Percentiles rank a stretch among this genome's conserved stretches.
Evolutionary conservation across 352 stramenopile genomes (phyloP).

Genomic region (Pythium guiyangense): DNA sequence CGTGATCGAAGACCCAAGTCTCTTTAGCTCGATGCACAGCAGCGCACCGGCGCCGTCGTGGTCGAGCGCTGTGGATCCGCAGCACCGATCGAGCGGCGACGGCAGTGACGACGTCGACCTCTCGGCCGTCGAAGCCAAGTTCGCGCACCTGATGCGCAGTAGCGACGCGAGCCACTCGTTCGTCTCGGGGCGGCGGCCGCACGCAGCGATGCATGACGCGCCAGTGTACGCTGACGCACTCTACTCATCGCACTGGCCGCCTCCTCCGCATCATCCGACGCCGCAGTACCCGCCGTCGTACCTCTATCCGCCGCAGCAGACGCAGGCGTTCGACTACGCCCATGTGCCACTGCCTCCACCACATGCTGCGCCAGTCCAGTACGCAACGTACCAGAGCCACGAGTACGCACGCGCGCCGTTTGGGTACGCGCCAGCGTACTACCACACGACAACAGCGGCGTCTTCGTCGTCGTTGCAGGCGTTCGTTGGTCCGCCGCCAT

Average conservation of each 20-base stretch:
- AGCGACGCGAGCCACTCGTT: slow-evolving; percentile 28
- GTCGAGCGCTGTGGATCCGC: not conserved
- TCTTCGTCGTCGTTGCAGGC: not conserved
- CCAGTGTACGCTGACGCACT: not conserved
- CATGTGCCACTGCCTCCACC: slow-evolving; percentile 11
- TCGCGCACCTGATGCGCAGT: slow-evolving; percentile 77
- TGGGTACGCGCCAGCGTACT: slow-evolving; percentile 8
- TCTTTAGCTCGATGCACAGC: slow-evolving; percentile 59
- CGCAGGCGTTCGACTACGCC: slow-evolving; percentile 19
- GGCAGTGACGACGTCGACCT: slow-evolving; percentile 64
- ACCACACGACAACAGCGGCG: not conserved
- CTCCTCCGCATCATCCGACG: slow-evolving; percentile 4
- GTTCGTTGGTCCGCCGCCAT: not conserved
- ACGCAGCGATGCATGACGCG: not conserved
- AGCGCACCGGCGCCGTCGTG: slow-evolving; percentile 7
- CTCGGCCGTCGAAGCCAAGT: slow-evolving; percentile 64
- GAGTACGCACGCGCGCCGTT: not conserved
- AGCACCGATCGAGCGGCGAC: slow-evolving; percentile 9
- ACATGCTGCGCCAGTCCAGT: slow-evolving; percentile 20
- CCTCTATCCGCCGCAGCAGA: slow-evolving; percentile 18
- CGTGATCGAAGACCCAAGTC: slow-evolving; percentile 57
- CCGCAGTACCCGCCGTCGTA: slow-evolving; percentile 14
- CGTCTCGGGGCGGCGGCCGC: not conserved
- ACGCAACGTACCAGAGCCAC: not conserved
- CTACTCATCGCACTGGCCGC: not conserved